Conservation (phyloP, 192 early-diverging fungal species). For the Coemansia sp. region DNA sequence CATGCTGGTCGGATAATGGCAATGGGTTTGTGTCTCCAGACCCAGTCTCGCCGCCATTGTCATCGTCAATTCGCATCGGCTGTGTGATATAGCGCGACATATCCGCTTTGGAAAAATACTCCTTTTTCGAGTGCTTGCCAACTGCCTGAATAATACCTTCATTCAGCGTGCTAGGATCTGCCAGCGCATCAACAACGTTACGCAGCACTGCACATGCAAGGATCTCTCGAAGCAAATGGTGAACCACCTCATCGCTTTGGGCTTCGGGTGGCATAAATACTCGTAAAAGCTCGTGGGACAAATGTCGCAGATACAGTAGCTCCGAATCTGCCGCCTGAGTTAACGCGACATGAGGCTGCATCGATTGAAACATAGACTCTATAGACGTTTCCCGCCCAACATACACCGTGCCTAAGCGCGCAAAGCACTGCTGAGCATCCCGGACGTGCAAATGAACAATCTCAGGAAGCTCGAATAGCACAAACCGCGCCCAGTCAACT, state of each 20-base stretch:
- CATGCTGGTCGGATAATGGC: conserved; percentile 1
- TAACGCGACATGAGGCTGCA: conserved; percentile 54
- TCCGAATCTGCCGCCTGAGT: conserved; percentile 48
- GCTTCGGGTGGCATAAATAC: conserved; percentile 52
- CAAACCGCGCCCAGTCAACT: conserved; percentile 48
- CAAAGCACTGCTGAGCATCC: conserved; percentile 46
- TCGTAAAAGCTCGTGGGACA: conserved; percentile 35
- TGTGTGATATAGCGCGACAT: conserved; percentile 47
- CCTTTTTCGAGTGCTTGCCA: conserved; percentile 43
- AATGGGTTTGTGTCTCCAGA: neutral
- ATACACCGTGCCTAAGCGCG: conserved; percentile 45
- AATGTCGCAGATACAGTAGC: conserved; percentile 42
- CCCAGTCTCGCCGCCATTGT: neutral
- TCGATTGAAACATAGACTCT: conserved; percentile 49
- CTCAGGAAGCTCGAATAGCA: conserved; percentile 45
- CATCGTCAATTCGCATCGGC: conserved; percentile 39
- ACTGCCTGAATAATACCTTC: conserved; percentile 44
- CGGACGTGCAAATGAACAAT: conserved; percentile 47
- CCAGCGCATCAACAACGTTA: conserved; percentile 43
- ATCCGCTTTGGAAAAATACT: conserved; percentile 46
- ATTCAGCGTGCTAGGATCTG: conserved; percentile 48
- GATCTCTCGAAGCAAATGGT: conserved; percentile 48
- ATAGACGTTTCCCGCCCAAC: conserved; percentile 44
- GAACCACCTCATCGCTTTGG: conserved; percentile 41
- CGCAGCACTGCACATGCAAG: conserved; percentile 54